Conservation (phyloP, 441 rosid species). For the Dalechampia spathulata region DNA sequence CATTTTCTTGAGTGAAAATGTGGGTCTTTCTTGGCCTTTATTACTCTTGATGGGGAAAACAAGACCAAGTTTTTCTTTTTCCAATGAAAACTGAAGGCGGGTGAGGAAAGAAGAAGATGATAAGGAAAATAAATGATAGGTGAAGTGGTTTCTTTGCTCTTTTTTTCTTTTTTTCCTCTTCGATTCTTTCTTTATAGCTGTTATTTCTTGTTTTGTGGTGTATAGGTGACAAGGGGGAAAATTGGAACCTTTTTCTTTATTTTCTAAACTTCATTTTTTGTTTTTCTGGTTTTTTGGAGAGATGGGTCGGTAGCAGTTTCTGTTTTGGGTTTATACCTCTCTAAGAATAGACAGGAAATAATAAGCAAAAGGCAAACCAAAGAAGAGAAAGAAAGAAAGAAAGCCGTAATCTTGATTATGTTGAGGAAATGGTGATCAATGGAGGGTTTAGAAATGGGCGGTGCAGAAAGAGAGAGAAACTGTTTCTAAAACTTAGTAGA, state of each 20-base stretch:
- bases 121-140: slow-evolving; percentile 1
- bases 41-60: not conserved
- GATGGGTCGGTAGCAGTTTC: slow-evolving; percentile 19
- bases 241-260: slow-evolving; percentile 18
- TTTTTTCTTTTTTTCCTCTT: slow-evolving; percentile 7
- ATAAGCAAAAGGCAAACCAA: too few relatives aligned
- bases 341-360: too few relatives aligned
- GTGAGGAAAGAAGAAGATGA: not conserved
- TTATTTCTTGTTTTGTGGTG: slow-evolving; percentile 10
- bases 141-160: not conserved
- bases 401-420: slow-evolving; percentile 15
- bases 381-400: too few relatives aligned
- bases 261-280: slow-evolving; percentile 17
- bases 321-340: slow-evolving; percentile 19
- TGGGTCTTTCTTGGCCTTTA: not conserved
- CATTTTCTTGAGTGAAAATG: slow-evolving; percentile 12
- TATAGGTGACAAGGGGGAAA: not conserved
- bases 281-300: slow-evolving; percentile 44
- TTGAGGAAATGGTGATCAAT: slow-evolving; percentile 11
- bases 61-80: slow-evolving; percentile 6
- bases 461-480: slow-evolving; percentile 1
- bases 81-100: slow-evolving; percentile 1
- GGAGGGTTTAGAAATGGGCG: not conserved
- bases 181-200: slow-evolving; percentile 11
- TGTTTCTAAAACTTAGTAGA: slow-evolving; percentile 7